These are phyloP conservation scores for Acacia concinna DNA, from an alignment of 331 rosid genomes.

Conservation along the genomic window DNA sequence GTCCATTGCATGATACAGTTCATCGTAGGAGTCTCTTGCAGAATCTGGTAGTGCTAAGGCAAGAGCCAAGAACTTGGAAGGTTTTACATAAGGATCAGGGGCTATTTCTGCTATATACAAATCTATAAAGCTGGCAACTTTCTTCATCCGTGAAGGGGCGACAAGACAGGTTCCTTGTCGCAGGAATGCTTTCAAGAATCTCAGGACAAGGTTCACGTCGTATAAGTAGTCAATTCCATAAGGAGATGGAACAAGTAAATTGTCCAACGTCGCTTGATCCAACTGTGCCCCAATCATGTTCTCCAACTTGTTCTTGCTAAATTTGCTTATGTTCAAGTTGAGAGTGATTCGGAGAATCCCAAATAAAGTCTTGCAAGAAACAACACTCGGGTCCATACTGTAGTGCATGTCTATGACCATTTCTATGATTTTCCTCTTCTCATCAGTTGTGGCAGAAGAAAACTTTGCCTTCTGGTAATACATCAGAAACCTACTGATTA, in stretches of 20 bases:
- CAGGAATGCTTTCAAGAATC: slow-evolving; percentile 68
- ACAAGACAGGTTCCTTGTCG: slow-evolving; percentile 29
- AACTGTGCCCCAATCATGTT: slow-evolving; percentile 75
- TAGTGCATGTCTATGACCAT: slow-evolving; percentile 66
- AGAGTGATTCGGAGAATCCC: slow-evolving; percentile 61
- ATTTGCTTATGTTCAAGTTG: slow-evolving; percentile 56
- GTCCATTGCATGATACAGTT: slow-evolving; percentile 73
- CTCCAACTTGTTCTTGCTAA: slow-evolving; percentile 74
- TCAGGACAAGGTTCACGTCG: slow-evolving; percentile 80
- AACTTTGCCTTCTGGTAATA: slow-evolving; percentile 76
- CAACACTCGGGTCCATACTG: slow-evolving; percentile 46
- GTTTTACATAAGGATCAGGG: slow-evolving; percentile 82
- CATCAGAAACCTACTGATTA: slow-evolving; percentile 66
- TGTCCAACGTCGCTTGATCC: slow-evolving; percentile 80
- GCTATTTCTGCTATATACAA: slow-evolving; percentile 87
- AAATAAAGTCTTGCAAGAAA: slow-evolving; percentile 50
- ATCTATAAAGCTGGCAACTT: slow-evolving; percentile 70
- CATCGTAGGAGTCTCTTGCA: slow-evolving; percentile 75
- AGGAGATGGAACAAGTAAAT: slow-evolving; percentile 86
- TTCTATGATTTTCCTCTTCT: slow-evolving; percentile 58
- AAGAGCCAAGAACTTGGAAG: slow-evolving; percentile 71
- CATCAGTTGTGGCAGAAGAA: slow-evolving; percentile 37
- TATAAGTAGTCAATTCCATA: slow-evolving; percentile 62
- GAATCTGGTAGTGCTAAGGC: slow-evolving; percentile 63
- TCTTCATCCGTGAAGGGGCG: slow-evolving; percentile 47